Evolutionary conservation across 2,329 filamentous ascomycete species (phyloP).

Genomic region (Colletotrichum sp.): DNA sequence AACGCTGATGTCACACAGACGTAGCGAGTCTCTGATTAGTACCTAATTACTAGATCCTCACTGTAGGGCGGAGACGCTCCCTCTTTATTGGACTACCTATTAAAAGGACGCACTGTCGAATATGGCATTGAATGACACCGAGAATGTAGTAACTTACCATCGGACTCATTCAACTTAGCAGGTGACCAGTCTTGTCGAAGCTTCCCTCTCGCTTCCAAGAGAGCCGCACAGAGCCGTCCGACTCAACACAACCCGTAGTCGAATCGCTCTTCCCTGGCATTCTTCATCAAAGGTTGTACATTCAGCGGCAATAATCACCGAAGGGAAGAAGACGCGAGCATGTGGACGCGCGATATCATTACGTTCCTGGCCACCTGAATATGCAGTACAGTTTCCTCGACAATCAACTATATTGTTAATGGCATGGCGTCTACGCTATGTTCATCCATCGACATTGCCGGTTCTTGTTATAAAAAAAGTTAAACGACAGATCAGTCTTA

Average conservation of each 20-base stretch:
- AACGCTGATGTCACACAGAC: too few relatives aligned
- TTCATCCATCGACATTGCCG: too few relatives aligned
- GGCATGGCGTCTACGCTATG: too few relatives aligned
- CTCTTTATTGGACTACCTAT: too few relatives aligned
- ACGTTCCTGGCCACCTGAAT: not conserved
- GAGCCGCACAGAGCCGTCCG: not conserved
- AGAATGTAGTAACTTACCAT: too few relatives aligned
- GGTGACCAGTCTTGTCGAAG: not conserved
- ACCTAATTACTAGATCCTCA: too few relatives aligned
- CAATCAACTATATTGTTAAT: not conserved
- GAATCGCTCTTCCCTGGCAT: fast-evolving
- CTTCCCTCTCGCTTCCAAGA: fast-evolving
- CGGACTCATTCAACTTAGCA: too few relatives aligned
- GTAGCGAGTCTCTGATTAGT: too few relatives aligned
- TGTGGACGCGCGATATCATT: not conserved
- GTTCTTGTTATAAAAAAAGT: fast-evolving
- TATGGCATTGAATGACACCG: too few relatives aligned
- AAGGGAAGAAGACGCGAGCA: not conserved
- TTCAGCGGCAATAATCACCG: not conserved
- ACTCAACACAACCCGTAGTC: not conserved
- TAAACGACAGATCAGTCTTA: fast-evolving
- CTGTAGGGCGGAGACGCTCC: too few relatives aligned
- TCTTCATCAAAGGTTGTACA: not conserved
- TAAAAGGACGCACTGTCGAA: too few relatives aligned
- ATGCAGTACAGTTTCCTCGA: not conserved